Evolutionary conservation across 2,329 filamentous ascomycete genomes (phyloP), one percentile per base, ranked within the genome.

Genomic region (Phaeosphaeria sp.): DNA sequence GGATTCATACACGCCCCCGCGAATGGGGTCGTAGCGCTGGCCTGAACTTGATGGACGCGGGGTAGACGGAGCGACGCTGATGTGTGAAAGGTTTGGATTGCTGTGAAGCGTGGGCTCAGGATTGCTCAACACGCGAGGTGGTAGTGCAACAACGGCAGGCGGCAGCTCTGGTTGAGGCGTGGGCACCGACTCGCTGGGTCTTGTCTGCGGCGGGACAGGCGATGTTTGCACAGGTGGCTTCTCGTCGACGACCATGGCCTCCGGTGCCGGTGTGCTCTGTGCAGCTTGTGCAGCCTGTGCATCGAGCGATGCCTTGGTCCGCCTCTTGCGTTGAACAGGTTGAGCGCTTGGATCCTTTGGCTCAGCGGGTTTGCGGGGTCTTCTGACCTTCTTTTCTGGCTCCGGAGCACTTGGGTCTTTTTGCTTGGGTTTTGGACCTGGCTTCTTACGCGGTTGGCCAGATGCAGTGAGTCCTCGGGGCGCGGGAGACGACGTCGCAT

Each of bases 1-100:
- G 17, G 76, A 71, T 69, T 79, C 69, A 66, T 74, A 60, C 60
- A 78, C 53, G 53, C 90, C 86, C 6, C 86, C 91, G 47, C 93
- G 87, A 63, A 97, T 93, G 0, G 93, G 93, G 75, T 97, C 93
- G 78, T 95, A 97, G 69, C 90, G 92, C 71, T 92, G 91, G 44
- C 92, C 90, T 69, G 90, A 91, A 15, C 89, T 88, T 49, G 89
- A 75, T 61, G 80, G 81, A 56, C 83, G 77, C 51, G 82, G 80
- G 59, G 81, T 81, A 49, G 81, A 79, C 13, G 80, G 79, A 76
- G 81, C 57, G 77, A 82, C 45, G 78, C 77, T 68, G 68, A 78
- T 72, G 60, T 76, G 70, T 27, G 70, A 74, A 42, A 76, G 65
- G 39, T 66, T 75, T 44, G 74, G 74, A 55, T 77, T 76, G 61